phyloP scores from a whole-genome alignment of 2,329 filamentous ascomycete genomes.

The Diaporthe australafricana region DNA sequence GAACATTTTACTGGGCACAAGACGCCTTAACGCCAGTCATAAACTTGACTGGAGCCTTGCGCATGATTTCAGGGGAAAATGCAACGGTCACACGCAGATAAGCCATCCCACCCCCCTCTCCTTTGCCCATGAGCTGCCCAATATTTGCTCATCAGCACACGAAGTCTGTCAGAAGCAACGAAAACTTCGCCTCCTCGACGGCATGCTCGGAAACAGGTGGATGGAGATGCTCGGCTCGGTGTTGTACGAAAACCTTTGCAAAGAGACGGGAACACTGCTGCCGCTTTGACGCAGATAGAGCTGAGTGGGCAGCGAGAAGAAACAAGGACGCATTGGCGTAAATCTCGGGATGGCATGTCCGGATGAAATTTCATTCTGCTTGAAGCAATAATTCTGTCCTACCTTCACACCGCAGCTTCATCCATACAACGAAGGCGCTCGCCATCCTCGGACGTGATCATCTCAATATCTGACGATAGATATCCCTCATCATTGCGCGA shows the following conservation, averaged over 20 bases:
- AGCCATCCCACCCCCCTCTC: neutral
- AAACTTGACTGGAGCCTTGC: neutral
- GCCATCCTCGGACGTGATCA: neutral
- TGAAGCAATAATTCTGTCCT: neutral
- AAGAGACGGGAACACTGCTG: neutral
- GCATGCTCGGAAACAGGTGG: neutral
- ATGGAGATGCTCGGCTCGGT: neutral
- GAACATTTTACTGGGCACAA: neutral
- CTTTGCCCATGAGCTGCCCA: neutral
- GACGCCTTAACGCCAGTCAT: neutral
- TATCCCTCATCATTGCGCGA: neutral
- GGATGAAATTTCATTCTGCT: neutral
- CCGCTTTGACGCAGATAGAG: neutral
- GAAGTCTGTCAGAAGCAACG: neutral
- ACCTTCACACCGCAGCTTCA: too few species aligned
- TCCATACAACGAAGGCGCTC: neutral
- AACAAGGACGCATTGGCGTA: neutral
- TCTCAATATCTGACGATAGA: neutral
- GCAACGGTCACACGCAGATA: neutral
- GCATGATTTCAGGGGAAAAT: neutral
- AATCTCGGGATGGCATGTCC: neutral
- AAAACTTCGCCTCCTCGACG: neutral
- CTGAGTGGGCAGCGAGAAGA: neutral
- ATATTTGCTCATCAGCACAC: neutral
- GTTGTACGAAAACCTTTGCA: neutral